A percentile compares a stretch with the other conserved stretches of the same genome.
Evolutionary conservation across 257 asterid species (phyloP).

Genomic region (Linderniella brevidens): DNA sequence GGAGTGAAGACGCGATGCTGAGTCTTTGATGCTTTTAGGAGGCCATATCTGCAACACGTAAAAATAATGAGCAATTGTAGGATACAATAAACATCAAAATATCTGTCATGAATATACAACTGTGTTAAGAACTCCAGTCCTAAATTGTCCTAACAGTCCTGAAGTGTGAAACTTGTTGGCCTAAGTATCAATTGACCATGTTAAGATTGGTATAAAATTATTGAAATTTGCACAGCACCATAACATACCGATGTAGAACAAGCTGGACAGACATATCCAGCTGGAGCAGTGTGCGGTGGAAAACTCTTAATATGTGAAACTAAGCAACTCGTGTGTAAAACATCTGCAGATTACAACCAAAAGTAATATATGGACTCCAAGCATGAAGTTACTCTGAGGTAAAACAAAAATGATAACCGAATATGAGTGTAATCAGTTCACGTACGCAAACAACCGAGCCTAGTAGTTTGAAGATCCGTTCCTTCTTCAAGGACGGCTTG

Average conservation of each 20-base stretch:
- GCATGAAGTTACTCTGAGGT: no score
- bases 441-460: slow-evolving; percentile 95
- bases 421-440: no score
- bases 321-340: slow-evolving; percentile 62
- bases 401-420: no score
- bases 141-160: no score
- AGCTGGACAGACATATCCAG: slow-evolving; percentile 72
- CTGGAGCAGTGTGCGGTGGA: slow-evolving; percentile 72
- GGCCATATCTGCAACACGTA: slow-evolving; percentile 79
- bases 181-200: no score
- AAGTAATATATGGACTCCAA: no score
- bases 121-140: no score
- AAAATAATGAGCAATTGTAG: slow-evolving; percentile 4
- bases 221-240: no score
- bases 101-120: no score
- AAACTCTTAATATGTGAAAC: slow-evolving; percentile 71
- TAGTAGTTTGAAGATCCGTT: slow-evolving; percentile 45
- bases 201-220: no score
- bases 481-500: slow-evolving; percentile 61
- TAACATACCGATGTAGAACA: slow-evolving; percentile 59
- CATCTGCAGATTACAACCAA: slow-evolving; percentile 22
- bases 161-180: no score
- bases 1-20: slow-evolving; percentile 72
- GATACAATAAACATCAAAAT: no score
- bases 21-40: slow-evolving; percentile 82